Evolutionary conservation across 2,329 filamentous ascomycete genomes (phyloP).

Genomic region (Magnaporthiopsis rhizophila): DNA sequence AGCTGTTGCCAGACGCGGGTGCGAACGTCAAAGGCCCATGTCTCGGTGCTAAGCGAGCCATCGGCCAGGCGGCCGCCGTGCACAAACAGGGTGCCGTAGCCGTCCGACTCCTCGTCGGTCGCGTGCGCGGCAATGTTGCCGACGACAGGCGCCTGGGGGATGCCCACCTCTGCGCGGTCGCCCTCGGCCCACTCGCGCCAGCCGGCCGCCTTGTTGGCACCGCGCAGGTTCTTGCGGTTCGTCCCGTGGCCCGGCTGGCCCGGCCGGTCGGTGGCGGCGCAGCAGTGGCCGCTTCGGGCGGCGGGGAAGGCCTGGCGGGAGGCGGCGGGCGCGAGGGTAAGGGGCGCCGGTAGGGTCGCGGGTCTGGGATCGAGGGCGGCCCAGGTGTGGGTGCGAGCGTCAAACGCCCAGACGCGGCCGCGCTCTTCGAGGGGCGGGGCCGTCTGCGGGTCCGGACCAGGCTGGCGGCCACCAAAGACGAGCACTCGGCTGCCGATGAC

Average conservation of each 20-base stretch:
- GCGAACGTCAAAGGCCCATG: slow-evolving; percentile 70
- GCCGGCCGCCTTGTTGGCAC: slow-evolving; percentile 10
- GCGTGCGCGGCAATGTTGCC: slow-evolving; percentile 50
- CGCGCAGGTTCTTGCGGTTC: slow-evolving; percentile 17
- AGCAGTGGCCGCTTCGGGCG: slow-evolving; percentile 62
- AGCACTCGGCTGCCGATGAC: slow-evolving; percentile 65
- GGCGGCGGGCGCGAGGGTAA: slow-evolving; percentile 17
- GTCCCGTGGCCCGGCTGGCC: slow-evolving; percentile 37
- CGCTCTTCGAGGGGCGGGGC: slow-evolving; percentile 58
- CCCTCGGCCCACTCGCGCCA: slow-evolving; percentile 51
- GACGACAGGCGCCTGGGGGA: slow-evolving; percentile 50
- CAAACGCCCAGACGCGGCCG: slow-evolving; percentile 70
- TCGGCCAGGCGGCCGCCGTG: slow-evolving; percentile 66
- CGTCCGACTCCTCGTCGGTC: slow-evolving; percentile 52
- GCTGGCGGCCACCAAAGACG: slow-evolving; percentile 69
- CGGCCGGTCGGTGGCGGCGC: slow-evolving; percentile 10
- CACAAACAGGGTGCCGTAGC: slow-evolving; percentile 62
- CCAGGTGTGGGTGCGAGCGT: slow-evolving; percentile 59
- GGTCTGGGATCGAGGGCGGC: slow-evolving; percentile 49
- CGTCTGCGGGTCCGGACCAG: slow-evolving; percentile 50
- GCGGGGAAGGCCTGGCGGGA: slow-evolving; percentile 40
- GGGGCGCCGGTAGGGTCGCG: slow-evolving; percentile 25
- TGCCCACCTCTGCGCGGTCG: slow-evolving; percentile 44
- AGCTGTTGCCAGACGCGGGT: slow-evolving; percentile 59
- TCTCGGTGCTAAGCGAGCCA: slow-evolving; percentile 54